Evolutionary conservation across 805 yeast genomes (phyloP), one percentile per base, ranked within the genome.

Genomic region (Wickerhamiella domercqiae): DNA sequence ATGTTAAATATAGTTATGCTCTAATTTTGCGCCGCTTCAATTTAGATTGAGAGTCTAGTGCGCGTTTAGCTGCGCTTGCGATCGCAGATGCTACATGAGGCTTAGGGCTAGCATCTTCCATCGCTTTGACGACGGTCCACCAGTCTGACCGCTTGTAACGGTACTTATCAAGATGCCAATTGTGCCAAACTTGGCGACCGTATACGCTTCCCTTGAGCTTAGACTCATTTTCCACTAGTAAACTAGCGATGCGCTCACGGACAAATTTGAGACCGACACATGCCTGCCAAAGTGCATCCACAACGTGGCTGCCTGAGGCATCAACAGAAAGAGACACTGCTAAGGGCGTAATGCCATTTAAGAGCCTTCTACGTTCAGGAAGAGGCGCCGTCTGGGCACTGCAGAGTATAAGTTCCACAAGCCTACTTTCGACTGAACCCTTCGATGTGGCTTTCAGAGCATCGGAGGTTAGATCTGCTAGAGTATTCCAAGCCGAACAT

Each of bases 151-250:
- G 70, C 57, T 75, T 75, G 53, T 93, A 67, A 7, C 62, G 53
- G 50, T 73, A 87, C 48, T 75, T 59, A 54, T 90, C 97, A 76
- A 87, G 68, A 21, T 70, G 61, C 96, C 96, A 90, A 56, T 87
- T 87, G 55, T 78, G 81, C 97, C 96, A 90, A 1, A 90, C 97
- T 49, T 74, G 68, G 53, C 77, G 72, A 25, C 98, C 98, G 52
- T 87, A 90, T 9, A 64, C 70, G 52, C 94, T 80, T 43, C 76
- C 82, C 61, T 90, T 84, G 32, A 90, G 78, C 43, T 67, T 65
- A 28, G 71, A 77, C 29, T 75, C 68, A 31, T 75, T 68, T 14
- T 62, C 66, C 9, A 45, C 40, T 42, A 87, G 60, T 41, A 75
- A 76, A 18, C 68, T 67, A 0, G 93, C 95, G 42, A 87, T 69